Conservation (phyloP, 192 early-diverging fungal genomes). For the Backusella sp. region DNA sequence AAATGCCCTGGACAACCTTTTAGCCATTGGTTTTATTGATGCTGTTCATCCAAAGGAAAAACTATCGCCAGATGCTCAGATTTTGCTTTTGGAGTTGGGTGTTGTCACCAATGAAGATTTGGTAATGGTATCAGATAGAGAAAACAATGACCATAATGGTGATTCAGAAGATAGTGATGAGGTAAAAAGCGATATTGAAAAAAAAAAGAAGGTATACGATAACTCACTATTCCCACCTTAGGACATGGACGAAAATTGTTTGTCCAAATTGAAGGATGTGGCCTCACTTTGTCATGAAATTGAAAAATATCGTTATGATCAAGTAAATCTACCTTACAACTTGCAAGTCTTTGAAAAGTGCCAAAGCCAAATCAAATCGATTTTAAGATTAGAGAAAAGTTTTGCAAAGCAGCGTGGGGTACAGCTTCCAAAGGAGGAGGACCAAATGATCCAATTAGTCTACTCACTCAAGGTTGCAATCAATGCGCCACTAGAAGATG, state of each 20-base stretch:
- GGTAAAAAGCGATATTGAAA: not conserved
- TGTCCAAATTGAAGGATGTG: constrained; percentile 22
- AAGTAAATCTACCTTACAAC: constrained; percentile 21
- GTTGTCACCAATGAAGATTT: constrained; percentile 34
- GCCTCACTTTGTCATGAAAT: constrained; percentile 38
- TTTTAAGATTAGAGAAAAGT: constrained; percentile 33
- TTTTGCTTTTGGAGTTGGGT: constrained; percentile 34
- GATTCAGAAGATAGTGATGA: not conserved
- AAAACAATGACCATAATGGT: not conserved
- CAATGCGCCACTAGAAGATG: constrained; percentile 9
- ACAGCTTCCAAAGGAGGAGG: constrained; percentile 30
- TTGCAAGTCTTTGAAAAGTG: constrained; percentile 41
- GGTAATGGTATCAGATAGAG: constrained; percentile 28
- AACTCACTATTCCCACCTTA: not conserved
- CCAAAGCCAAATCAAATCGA: constrained; percentile 37
- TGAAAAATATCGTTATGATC: constrained; percentile 32
- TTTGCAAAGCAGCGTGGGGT: constrained; percentile 35
- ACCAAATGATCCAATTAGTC: constrained; percentile 41
- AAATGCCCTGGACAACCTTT: constrained; percentile 34
- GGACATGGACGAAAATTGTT: not conserved
- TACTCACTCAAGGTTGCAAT: constrained; percentile 32
- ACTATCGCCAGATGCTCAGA: constrained; percentile 38
- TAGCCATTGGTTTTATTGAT: constrained; percentile 34
- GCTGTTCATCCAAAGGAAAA: constrained; percentile 35
- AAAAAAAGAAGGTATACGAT: not conserved